Percentiles rank a stretch among this genome's conserved stretches.
Evolutionary conservation across 1,284 basidiomycete genomes (phyloP).

Genomic region (Ceratobasidium sp.): DNA sequence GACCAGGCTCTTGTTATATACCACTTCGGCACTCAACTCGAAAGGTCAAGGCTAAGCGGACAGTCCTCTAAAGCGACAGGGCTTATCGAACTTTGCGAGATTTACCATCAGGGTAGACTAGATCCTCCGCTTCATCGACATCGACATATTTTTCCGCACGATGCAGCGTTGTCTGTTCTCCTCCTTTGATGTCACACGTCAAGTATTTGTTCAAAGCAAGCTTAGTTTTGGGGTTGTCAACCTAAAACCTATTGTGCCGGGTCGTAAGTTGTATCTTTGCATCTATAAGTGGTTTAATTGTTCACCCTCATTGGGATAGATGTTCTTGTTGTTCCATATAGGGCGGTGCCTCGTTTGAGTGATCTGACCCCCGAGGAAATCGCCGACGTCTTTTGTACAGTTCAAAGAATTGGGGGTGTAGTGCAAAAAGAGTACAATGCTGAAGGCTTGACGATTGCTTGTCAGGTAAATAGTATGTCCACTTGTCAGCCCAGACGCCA

Average conservation of each 20-base stretch:
- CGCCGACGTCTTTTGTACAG: conserved; percentile 74
- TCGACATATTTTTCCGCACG: neutral
- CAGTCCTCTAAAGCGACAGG: no score
- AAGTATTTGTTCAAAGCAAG: conserved; percentile 73
- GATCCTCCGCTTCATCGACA: no score
- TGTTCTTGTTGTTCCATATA: conserved; percentile 81
- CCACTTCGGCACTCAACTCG: no score
- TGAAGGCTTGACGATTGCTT: conserved; percentile 77
- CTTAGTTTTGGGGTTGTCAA: conserved; percentile 86
- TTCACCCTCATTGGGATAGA: conserved; percentile 58
- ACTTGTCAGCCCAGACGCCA: neutral
- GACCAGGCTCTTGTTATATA: no score
- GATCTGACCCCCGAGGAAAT: conserved; percentile 77
- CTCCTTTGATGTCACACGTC: conserved; percentile 80
- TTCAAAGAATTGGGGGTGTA: conserved; percentile 71
- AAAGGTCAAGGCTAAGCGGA: no score
- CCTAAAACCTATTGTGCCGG: conserved; percentile 88
- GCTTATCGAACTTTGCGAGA: no score
- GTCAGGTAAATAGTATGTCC: conserved; percentile 63
- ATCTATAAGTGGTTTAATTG: conserved; percentile 6
- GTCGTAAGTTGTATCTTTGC: conserved; percentile 65
- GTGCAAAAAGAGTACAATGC: conserved; percentile 74
- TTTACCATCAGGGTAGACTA: no score
- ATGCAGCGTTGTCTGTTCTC: conserved; percentile 62
- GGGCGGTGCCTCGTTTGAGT: conserved; percentile 74